Conservation (phyloP, 345 rosid genomes). For the Viola odorata region DNA sequence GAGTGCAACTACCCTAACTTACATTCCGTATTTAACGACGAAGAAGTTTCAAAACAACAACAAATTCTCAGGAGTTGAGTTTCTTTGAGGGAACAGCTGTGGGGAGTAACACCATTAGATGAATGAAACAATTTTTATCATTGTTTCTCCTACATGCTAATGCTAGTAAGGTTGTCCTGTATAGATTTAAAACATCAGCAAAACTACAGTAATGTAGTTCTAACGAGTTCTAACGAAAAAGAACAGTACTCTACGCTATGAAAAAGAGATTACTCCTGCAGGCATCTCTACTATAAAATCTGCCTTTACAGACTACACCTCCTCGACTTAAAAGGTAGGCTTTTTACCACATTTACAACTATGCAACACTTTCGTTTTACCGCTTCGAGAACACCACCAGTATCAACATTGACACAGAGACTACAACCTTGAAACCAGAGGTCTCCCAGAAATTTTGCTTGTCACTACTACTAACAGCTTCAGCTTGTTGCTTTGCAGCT, state of each 20-base stretch:
- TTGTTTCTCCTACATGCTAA: too few relatives aligned
- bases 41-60: too few relatives aligned
- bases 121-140: too few relatives aligned
- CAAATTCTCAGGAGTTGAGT: too few relatives aligned
- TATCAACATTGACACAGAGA: conserved; percentile 83
- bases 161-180: not conserved
- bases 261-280: not conserved
- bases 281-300: conserved; percentile 24
- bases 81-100: too few relatives aligned
- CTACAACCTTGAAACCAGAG: conserved; percentile 72
- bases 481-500: conserved; percentile 38
- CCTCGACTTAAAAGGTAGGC: too few relatives aligned
- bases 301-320: conserved; percentile 12
- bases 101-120: too few relatives aligned
- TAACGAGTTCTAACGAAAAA: not conserved
- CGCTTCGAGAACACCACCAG: conserved; percentile 74
- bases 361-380: conserved; percentile 13
- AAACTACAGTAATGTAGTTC: not conserved
- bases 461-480: conserved; percentile 20
- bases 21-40: too few relatives aligned
- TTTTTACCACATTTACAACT: conserved; percentile 4
- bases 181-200: not conserved
- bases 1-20: too few relatives aligned
- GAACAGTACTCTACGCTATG: conserved; percentile 2
- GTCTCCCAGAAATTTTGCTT: conserved; percentile 80